Percentiles rank a stretch among this genome's conserved stretches.
Evolutionary conservation across 148 eudicot species (phyloP).

Genomic region (Rhododendron mucronatum): DNA sequence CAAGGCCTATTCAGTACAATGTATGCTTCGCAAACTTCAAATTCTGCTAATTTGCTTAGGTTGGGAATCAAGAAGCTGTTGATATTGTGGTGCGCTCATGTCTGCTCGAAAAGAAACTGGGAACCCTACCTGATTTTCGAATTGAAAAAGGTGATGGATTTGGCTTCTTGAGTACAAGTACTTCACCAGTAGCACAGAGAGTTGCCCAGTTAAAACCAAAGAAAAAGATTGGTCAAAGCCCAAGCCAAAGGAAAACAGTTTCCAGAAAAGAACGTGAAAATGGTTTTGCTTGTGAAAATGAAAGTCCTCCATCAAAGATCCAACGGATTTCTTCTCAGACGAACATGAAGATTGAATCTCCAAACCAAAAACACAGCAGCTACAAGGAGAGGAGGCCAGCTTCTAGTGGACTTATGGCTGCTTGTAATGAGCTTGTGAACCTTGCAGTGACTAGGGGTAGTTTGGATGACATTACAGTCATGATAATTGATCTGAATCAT

Average conservation of each 20-base stretch:
- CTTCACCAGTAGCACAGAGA: slow-evolving; percentile 46
- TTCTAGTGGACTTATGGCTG: slow-evolving; percentile 40
- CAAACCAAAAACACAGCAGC: slow-evolving; percentile 28
- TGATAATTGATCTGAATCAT: slow-evolving; percentile 69
- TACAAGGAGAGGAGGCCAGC: slow-evolving; percentile 15
- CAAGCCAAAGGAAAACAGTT: slow-evolving; percentile 23
- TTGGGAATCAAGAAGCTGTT: slow-evolving; percentile 77
- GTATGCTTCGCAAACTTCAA: neutral
- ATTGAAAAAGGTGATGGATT: slow-evolving; percentile 30
- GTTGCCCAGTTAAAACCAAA: slow-evolving; percentile 37
- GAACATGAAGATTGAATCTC: slow-evolving; percentile 27
- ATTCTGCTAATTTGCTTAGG: slow-evolving; percentile 30
- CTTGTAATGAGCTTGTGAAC: slow-evolving; percentile 76
- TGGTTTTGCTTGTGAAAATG: slow-evolving; percentile 36
- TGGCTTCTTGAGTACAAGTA: slow-evolving; percentile 28
- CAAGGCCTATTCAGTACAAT: neutral
- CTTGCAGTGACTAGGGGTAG: slow-evolving; percentile 75
- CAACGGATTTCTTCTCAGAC: slow-evolving; percentile 33
- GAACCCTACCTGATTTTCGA: slow-evolving; percentile 1
- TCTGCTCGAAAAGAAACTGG: slow-evolving; percentile 29
- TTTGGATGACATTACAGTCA: slow-evolving; percentile 82
- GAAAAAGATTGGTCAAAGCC: slow-evolving; percentile 28
- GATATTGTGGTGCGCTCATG: slow-evolving; percentile 45
- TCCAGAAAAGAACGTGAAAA: slow-evolving; percentile 15
- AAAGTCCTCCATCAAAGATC: slow-evolving; percentile 36